Conservation (phyloP, 2,329 filamentous ascomycete genomes). For the Colletotrichum abscissum region DNA sequence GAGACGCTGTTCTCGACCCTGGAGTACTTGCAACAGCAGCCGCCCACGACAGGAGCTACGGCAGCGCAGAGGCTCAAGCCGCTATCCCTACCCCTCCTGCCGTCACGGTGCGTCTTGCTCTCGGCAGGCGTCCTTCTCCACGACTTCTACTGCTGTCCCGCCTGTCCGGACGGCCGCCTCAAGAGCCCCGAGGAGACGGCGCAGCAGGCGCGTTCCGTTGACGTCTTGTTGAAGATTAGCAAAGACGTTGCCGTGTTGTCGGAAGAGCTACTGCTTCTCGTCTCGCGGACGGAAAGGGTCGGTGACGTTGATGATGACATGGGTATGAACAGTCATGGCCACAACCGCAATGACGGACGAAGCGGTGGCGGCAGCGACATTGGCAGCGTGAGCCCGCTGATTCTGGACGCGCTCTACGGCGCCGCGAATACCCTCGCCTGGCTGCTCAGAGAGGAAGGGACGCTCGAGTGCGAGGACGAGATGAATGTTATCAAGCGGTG, state of each 20-base stretch:
- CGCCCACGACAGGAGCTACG: background rate
- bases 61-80: background rate
- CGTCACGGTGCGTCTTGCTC: constrained; percentile 37
- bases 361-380: constrained; percentile 33
- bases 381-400: constrained; percentile 46
- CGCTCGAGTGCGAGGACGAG: constrained; percentile 40
- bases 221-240: constrained; percentile 45
- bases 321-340: constrained; percentile 31
- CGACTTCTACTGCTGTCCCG: constrained; percentile 50
- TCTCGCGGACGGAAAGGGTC: constrained; percentile 30
- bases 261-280: constrained; percentile 38
- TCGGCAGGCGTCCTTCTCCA: constrained; percentile 43
- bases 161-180: constrained; percentile 38
- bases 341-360: too few species aligned
- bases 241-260: constrained; percentile 43
- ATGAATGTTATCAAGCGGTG: constrained; percentile 44
- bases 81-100: constrained; percentile 18
- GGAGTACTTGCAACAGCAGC: background rate
- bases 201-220: constrained; percentile 47
- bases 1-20: background rate
- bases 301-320: background rate
- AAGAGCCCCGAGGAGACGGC: constrained; percentile 38
- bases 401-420: constrained; percentile 51
- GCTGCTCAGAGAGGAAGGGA: constrained; percentile 50
- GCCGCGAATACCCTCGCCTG: constrained; percentile 50